phyloP scores from a whole-genome alignment of 805 yeast species.

The Candida xiaguanensis region DNA sequence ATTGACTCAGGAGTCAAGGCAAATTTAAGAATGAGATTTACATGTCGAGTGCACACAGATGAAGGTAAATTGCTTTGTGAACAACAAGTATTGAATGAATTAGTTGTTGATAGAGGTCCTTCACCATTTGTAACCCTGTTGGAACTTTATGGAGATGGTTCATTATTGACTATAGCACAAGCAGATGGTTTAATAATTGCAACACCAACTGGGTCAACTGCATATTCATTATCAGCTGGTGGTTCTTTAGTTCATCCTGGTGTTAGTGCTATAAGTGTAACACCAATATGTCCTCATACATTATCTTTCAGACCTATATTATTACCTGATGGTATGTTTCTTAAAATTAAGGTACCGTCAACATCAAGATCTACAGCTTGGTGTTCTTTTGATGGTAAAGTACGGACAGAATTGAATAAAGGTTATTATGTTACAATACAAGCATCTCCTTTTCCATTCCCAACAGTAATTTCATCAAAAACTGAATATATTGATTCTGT shows the following conservation, averaged over 20 bases:
- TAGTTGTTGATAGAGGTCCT: conserved; percentile 92
- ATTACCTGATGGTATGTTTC: conserved; percentile 87
- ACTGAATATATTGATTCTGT: conserved; percentile 82
- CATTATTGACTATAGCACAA: conserved; percentile 81
- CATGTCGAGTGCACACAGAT: conserved; percentile 62
- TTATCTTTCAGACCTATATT: conserved; percentile 88
- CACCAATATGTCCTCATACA: conserved; percentile 96
- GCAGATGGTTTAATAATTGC: conserved; percentile 93
- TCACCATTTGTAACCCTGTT: conserved; percentile 87
- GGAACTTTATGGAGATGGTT: conserved; percentile 85
- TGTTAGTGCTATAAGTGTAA: conserved; percentile 85
- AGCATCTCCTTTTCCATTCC: conserved; percentile 91
- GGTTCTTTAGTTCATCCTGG: conserved; percentile 94
- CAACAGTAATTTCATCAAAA: conserved; percentile 75
- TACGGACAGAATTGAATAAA: conserved; percentile 70
- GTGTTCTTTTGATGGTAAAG: conserved; percentile 95
- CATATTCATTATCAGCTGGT: conserved; percentile 92
- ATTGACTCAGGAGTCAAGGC: conserved; percentile 65
- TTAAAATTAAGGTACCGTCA: conserved; percentile 76
- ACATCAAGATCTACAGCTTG: conserved; percentile 87
- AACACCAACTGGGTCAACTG: conserved; percentile 96
- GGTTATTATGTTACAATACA: conserved; percentile 85
- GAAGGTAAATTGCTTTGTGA: conserved; percentile 55
- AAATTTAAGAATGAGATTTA: conserved; percentile 83
- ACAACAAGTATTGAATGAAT: conserved; percentile 82